Conservation (phyloP, 176 grass and related monocot species). For the Alopecurus myosuroides region DNA sequence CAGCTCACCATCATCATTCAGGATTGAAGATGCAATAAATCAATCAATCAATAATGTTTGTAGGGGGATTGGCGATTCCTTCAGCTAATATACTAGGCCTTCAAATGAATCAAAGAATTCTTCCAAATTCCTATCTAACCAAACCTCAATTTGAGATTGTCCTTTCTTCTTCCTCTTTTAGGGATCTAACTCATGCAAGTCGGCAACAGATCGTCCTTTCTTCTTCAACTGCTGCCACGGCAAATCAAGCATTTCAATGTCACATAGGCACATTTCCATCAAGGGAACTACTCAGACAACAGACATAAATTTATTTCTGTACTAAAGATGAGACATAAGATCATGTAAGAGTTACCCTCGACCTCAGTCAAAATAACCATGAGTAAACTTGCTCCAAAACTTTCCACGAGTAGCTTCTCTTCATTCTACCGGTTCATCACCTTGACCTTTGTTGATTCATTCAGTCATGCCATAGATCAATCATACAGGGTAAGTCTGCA, state of each 20-base stretch:
- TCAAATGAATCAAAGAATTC: slow-evolving; percentile 4
- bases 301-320: neutral
- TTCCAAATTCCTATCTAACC: neutral
- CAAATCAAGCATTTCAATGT: neutral
- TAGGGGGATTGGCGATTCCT: neutral
- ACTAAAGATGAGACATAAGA: neutral
- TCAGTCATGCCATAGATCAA: too few species aligned
- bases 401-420: too few species aligned
- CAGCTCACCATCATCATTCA: neutral
- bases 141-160: neutral
- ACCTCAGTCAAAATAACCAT: too few species aligned
- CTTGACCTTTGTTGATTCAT: too few species aligned
- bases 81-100: neutral
- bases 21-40: neutral
- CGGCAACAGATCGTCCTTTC: too few species aligned
- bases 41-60: neutral
- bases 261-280: neutral
- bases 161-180: neutral
- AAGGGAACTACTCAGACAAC: neutral
- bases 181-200: neutral
- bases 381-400: too few species aligned
- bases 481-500: too few species aligned
- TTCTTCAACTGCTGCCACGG: slow-evolving; percentile 34
- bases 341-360: slow-evolving; percentile 28
- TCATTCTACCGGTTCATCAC: too few species aligned